Conservation (phyloP, 257 asterid species). For the Solanum virginianum region DNA sequence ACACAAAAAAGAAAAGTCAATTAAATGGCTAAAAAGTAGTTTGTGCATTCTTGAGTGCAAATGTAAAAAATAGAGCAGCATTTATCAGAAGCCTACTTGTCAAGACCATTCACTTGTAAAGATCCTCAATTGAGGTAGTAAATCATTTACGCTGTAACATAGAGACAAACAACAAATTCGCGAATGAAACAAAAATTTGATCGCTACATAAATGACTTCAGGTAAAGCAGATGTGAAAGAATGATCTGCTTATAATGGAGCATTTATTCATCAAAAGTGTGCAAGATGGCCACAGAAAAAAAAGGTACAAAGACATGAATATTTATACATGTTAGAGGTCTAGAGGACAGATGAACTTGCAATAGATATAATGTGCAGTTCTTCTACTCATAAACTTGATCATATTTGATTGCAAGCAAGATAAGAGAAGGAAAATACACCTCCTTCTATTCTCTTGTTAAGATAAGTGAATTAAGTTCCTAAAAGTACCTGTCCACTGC, state of each 20-base stretch:
- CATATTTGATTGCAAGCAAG: background rate
- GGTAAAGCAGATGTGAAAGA: background rate
- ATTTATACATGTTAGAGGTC: background rate
- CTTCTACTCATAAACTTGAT: background rate
- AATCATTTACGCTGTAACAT: background rate
- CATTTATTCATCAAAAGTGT: background rate
- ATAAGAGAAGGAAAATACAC: background rate
- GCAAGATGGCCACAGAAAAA: background rate
- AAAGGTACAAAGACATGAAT: background rate
- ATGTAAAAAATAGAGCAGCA: background rate
- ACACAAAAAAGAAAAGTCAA: background rate
- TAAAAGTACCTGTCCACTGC: slow-evolving; percentile 45
- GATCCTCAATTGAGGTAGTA: background rate
- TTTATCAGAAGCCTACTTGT: background rate
- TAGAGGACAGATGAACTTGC: background rate
- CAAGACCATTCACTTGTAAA: background rate
- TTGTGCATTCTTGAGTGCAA: background rate
- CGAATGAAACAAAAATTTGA: background rate
- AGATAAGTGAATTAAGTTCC: background rate
- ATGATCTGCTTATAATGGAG: background rate
- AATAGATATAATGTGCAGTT: background rate
- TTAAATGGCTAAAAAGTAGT: background rate
- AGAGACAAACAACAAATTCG: background rate
- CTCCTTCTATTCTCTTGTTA: background rate
- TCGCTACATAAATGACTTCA: background rate